Percentiles rank a stretch among this genome's conserved stretches.
Conservation (phyloP, 371 early-diverging fungal species). For the Mucor lusitanicus region DNA sequence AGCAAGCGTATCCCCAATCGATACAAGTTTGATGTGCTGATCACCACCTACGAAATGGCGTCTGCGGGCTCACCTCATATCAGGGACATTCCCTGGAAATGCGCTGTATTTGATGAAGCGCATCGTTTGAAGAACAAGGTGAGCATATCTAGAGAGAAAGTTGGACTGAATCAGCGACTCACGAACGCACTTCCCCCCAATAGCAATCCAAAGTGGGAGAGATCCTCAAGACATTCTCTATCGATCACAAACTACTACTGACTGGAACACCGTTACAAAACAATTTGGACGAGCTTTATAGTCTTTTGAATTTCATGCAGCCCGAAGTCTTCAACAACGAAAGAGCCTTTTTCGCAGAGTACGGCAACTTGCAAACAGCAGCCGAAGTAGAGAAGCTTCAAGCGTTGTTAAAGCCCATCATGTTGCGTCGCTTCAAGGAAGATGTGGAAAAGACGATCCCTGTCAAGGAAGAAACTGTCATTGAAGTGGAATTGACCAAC, state of each 20-base stretch:
- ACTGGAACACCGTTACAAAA: constrained; percentile 91
- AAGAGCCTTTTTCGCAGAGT: constrained; percentile 73
- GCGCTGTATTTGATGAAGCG: constrained; percentile 94
- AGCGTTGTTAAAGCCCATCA: constrained; percentile 69
- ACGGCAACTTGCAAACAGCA: constrained; percentile 72
- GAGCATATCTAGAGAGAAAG: too few species aligned
- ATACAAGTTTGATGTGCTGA: constrained; percentile 82
- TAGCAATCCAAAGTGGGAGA: constrained; percentile 52
- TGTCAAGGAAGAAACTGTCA: constrained; percentile 89
- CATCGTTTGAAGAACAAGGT: constrained; percentile 92
- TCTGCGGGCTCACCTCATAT: constrained; percentile 68
- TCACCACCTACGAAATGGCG: constrained; percentile 85
- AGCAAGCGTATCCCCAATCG: constrained; percentile 43
- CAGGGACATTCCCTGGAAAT: constrained; percentile 80
- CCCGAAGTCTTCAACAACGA: constrained; percentile 70
- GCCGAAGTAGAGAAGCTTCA: constrained; percentile 80
- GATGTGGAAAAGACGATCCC: constrained; percentile 89
- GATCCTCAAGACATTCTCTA: constrained; percentile 42
- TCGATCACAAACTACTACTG: constrained; percentile 49
- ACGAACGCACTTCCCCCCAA: neutral
- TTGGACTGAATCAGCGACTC: neutral
- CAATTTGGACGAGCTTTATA: constrained; percentile 90
- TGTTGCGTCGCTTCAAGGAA: constrained; percentile 80
- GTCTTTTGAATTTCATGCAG: constrained; percentile 90
- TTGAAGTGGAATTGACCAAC: constrained; percentile 83